Evolutionary conservation across 306 rosid genomes (phyloP), one percentile per base, ranked within the genome.

Genomic region (Adenanthera pavonina): DNA sequence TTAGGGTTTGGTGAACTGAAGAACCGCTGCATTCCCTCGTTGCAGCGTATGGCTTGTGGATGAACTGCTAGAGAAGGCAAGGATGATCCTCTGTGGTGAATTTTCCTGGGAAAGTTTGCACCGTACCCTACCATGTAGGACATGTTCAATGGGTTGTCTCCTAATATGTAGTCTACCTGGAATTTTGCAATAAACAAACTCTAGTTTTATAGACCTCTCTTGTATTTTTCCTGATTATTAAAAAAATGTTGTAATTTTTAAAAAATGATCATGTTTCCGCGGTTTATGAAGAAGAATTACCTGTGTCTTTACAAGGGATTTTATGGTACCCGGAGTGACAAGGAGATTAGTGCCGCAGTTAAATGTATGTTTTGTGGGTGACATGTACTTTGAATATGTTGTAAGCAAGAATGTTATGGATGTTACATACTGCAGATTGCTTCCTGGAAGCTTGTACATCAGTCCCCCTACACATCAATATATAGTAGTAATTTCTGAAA

Each of bases 61-160:
- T 95, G 97, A 78, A 54, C 88, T 64, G 81, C 57, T 57, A 88
- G 6, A 6, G 99, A 93, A 41, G 99, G 99, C 90, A 95, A 62
- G 7, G 99, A 95, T 61, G 99, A 95, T 69, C 97, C 99, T 84
- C 99, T 89, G 59, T 95, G 99, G 89, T 95, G 99, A 83, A 95
- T 84, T 77, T 94, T 95, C 81, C 79, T 93, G 2, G 97, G 99
- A 82, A 82, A 95, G 68, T 85, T 38, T 15, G 85, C 74, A 8
- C 97, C 97, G 74, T 85, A 95, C 1, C 97, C 99, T 38, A 93
- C 94, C 99, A 95, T 95, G 81, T 95, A 95, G 0, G 99, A 95
- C 94, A 95, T 84, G 73, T 46, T 87, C 79, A 95, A 76, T 76
- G 97, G 99, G 62, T 95, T 93, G 78, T 59, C 93, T 68, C 99